Evolutionary conservation across 2,329 filamentous ascomycete genomes (phyloP), one percentile per base, ranked within the genome.

Genomic region (Dactylonectria macrodidyma): DNA sequence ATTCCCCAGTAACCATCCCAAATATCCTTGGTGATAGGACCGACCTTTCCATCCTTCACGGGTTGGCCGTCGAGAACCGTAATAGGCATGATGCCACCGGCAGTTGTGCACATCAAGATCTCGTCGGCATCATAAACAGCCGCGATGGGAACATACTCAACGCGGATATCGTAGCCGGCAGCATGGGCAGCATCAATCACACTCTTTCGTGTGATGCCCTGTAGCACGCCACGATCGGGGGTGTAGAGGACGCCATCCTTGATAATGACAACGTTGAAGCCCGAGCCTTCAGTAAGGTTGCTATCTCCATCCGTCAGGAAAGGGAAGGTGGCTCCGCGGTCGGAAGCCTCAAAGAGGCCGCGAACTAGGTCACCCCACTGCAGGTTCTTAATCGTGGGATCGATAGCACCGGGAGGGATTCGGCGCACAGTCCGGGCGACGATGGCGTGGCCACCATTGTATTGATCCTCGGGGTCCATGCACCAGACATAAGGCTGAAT

Each of bases 11-110:
- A 87, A 1, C 70, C 75, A 76, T 87, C 85, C 84, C 85, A 87
- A 24, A 87, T 86, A 58, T 73, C 78, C 74, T 77, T 81, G 0
- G 86, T 87, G 12, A 87, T 74, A 1, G 81, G 78, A 0, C 86
- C 85, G 30, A 86, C 62, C 70, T 82, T 79, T 1, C 84, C 85
- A 61, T 77, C 78, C 2, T 78, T 79, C 0, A 87, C 76, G 0
- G 79, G 77, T 59, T 79, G 69, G 0, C 81, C 84, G 71, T 88
- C 86, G 2, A 87, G 74, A 0, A 60, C 66, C 0, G 84, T 86
- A 30, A 88, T 86, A 0, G 85, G 85, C 85, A 87, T 87, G 19
- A 87, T 81, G 0, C 86, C 86, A 1, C 86, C 86, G 0, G 86
- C 85, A 14, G 86, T 87, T 0, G 85, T 87, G 66, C 81, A 86